Conservation (phyloP, 805 yeast genomes). For the Yamadazyma tumulicola region DNA sequence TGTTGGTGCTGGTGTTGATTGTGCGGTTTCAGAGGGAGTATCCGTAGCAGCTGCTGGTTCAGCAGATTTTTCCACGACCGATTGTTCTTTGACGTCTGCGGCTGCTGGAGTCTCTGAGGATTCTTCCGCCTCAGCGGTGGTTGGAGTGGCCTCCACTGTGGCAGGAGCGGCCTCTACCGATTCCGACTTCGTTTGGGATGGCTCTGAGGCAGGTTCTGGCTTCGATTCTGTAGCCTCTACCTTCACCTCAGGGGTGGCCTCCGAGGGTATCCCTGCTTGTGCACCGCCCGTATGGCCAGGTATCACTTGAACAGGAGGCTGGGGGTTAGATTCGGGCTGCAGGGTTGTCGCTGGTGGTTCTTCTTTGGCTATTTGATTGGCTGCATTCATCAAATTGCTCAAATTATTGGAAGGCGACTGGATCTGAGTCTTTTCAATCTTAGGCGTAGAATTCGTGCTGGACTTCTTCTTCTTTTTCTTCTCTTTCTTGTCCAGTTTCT, state of each 20-base stretch:
- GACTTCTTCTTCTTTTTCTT: constrained; percentile 14
- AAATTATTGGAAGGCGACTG: constrained; percentile 15
- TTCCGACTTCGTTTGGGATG: constrained; percentile 5
- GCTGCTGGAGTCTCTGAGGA: too few species aligned
- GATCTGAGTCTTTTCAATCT: constrained; percentile 10
- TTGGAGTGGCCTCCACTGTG: too few species aligned
- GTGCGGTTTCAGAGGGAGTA: too few species aligned
- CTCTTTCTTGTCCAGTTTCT: constrained; percentile 19
- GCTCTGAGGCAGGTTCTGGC: constrained; percentile 4
- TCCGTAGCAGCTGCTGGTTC: too few species aligned
- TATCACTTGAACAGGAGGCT: constrained; percentile 1
- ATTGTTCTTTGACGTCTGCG: too few species aligned
- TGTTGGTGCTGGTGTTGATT: constrained; percentile 5
- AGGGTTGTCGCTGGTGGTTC: constrained; percentile 7
- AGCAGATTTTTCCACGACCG: too few species aligned
- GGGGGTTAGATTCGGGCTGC: constrained; percentile 1
- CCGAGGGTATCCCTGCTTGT: constrained; percentile 6
- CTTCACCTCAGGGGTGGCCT: background rate
- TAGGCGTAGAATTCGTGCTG: constrained; percentile 21
- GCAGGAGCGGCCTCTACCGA: too few species aligned
- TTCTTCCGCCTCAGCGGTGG: too few species aligned
- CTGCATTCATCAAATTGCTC: constrained; percentile 29
- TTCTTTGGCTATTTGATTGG: constrained; percentile 17
- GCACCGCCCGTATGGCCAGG: constrained; percentile 2
- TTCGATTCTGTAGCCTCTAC: constrained; percentile 1